Percentiles rank a stretch among this genome's conserved stretches.
These are phyloP conservation scores for Lentithecium fluviatile DNA, from an alignment of 495 filamentous ascomycete genomes.

Conservation along the genomic window DNA sequence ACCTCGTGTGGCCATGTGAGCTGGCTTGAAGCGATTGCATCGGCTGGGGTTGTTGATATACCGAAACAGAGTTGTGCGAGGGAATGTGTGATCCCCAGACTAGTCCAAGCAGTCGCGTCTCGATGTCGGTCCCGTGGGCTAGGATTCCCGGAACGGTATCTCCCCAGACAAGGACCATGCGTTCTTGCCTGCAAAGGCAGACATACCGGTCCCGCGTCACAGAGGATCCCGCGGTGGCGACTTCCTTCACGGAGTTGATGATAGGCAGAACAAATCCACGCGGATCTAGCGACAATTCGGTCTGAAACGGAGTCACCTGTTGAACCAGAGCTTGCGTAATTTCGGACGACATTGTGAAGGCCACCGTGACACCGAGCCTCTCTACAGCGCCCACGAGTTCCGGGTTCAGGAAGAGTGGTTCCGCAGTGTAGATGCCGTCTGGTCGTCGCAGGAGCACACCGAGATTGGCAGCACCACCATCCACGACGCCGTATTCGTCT, in stretches of 20 bases:
- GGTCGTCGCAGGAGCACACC: constrained; percentile 29
- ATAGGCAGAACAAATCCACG: constrained; percentile 41
- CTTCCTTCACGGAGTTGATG: constrained; percentile 39
- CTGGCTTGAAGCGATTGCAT: constrained; percentile 13
- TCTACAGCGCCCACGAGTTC: constrained; percentile 36
- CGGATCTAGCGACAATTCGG: constrained; percentile 40
- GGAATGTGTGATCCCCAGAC: constrained; percentile 35
- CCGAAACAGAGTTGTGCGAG: constrained; percentile 11
- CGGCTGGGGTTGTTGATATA: constrained; percentile 15
- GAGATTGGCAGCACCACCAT: constrained; percentile 23
- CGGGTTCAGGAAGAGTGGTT: constrained; percentile 32
- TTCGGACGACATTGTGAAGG: constrained; percentile 46
- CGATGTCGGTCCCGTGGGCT: constrained; percentile 42
- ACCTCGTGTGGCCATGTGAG: constrained; percentile 15
- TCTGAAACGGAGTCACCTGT: constrained; percentile 42
- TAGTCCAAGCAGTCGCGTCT: constrained; percentile 39
- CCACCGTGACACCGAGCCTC: constrained; percentile 37
- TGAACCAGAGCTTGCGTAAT: constrained; percentile 40
- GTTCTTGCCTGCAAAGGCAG: constrained; percentile 41
- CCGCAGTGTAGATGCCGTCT: constrained; percentile 32
- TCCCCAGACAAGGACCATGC: constrained; percentile 46
- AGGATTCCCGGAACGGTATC: constrained; percentile 44
- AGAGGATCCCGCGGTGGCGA: constrained; percentile 25
- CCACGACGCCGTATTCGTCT: constrained; percentile 32
- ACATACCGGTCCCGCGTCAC: constrained; percentile 39